Conservation (phyloP, 140 eudicot species). For the Erigeron philadelphicus region DNA sequence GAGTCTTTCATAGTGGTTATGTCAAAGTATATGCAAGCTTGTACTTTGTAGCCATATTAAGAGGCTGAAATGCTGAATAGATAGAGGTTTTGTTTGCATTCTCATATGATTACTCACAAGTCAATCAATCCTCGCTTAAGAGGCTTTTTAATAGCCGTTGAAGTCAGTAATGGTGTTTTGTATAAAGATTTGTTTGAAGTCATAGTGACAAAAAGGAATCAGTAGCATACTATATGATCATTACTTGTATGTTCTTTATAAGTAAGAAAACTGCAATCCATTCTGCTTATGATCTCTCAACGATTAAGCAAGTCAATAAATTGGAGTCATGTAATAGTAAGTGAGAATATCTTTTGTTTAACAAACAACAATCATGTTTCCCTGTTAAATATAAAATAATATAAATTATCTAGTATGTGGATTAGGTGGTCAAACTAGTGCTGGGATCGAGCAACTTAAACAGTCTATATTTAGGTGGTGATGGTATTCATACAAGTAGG, state of each 20-base stretch:
- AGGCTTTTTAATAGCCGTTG: neutral
- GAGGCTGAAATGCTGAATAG: neutral
- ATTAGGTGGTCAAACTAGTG: neutral
- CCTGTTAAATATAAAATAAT: neutral
- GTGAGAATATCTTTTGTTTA: neutral
- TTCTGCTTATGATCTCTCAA: too few relatives aligned
- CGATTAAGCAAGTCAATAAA: too few relatives aligned
- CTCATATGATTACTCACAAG: neutral
- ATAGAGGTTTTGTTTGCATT: too few relatives aligned
- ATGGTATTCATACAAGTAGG: neutral
- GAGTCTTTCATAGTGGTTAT: constrained; percentile 10
- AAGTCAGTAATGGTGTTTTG: constrained; percentile 9
- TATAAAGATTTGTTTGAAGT: constrained; percentile 9
- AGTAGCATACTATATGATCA: neutral
- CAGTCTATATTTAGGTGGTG: neutral
- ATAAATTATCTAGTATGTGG: neutral
- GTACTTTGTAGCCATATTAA: neutral
- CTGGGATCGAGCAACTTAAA: neutral
- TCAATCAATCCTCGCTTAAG: neutral
- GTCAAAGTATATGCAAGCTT: neutral
- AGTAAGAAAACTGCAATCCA: too few relatives aligned
- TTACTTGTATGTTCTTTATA: too few relatives aligned
- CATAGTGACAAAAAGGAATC: neutral
- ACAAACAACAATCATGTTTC: constrained; percentile 1
- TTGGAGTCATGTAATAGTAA: neutral